Evolutionary conservation across 1,284 basidiomycete species (phyloP).

Genomic region (Violaceomyces palustris): DNA sequence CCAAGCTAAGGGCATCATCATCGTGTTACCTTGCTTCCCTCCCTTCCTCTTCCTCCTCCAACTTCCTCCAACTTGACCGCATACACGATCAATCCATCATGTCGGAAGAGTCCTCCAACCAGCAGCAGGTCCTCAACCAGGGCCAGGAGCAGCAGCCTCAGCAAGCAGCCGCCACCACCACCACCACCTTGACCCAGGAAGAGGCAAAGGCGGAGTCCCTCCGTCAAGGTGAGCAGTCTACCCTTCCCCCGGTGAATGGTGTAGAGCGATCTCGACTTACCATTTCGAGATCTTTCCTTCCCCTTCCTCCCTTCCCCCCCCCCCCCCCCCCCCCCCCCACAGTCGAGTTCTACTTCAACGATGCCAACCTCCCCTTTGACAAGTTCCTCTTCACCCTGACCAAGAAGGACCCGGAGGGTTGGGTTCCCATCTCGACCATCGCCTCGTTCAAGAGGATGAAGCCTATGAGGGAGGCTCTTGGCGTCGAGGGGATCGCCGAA

Average conservation of each 20-base stretch:
- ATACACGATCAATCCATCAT: slow-evolving; percentile 3
- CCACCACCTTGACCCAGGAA: slow-evolving; percentile 23
- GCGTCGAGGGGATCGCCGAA: slow-evolving; percentile 35
- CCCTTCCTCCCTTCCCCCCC: background rate
- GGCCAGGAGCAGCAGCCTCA: slow-evolving; percentile 9
- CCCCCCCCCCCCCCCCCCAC: background rate
- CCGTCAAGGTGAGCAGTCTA: slow-evolving; percentile 15
- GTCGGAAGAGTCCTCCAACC: slow-evolving; percentile 19
- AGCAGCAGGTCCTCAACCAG: slow-evolving; percentile 5
- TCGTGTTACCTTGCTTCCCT: background rate
- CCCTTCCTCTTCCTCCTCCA: background rate
- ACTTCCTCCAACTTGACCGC: background rate
- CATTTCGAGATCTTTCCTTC: background rate
- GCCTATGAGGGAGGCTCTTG: slow-evolving; percentile 55
- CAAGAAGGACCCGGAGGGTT: slow-evolving; percentile 60
- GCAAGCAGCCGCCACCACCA: slow-evolving; percentile 3
- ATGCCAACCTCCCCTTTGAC: slow-evolving; percentile 88
- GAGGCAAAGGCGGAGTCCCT: slow-evolving; percentile 37
- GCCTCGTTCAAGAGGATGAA: slow-evolving; percentile 93
- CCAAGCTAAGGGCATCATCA: too few relatives aligned
- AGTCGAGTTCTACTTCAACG: slow-evolving; percentile 95
- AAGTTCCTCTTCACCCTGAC: slow-evolving; percentile 75
- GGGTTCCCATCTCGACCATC: slow-evolving; percentile 82
- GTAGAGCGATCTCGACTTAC: background rate
- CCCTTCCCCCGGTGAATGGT: background rate